Conservation (phyloP, 2,329 filamentous ascomycete genomes). For the Beauveria pseudobassiana region DNA sequence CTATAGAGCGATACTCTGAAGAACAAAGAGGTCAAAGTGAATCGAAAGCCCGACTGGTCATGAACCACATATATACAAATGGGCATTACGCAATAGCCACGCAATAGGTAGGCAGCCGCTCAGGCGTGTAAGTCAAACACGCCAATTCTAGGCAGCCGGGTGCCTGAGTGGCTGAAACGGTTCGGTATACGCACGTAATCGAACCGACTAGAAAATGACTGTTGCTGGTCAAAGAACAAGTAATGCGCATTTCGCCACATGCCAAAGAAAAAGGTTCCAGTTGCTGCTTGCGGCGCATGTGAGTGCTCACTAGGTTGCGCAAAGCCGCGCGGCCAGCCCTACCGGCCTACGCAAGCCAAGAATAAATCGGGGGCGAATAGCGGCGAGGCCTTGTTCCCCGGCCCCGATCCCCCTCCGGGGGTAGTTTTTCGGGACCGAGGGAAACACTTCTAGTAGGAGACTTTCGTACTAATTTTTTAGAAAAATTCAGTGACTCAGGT, state of each 20-base stretch:
- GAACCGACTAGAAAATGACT: slow-evolving; percentile 3
- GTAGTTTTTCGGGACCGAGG: neutral
- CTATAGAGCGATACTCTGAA: neutral
- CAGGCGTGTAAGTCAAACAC: neutral
- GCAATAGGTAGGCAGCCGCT: neutral
- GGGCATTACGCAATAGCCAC: neutral
- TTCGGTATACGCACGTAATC: neutral
- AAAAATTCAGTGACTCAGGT: too few species aligned
- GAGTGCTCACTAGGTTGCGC: slow-evolving; percentile 1
- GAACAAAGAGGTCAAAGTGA: neutral
- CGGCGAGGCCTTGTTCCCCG: neutral
- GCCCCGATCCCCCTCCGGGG: neutral
- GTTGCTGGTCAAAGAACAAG: neutral
- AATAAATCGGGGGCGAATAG: neutral
- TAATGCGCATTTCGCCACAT: neutral
- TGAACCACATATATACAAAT: neutral
- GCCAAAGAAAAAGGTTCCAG: neutral
- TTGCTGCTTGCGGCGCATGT: neutral
- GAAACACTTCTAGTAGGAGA: neutral
- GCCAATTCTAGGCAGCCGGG: neutral
- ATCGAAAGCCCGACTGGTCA: neutral
- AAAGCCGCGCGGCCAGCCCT: slow-evolving; percentile 10
- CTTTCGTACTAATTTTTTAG: too few species aligned
- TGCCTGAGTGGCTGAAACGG: slow-evolving; percentile 6
- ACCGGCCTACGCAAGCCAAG: slow-evolving; percentile 6